Conservation (phyloP, 306 rosid genomes). For the Senna tora region DNA sequence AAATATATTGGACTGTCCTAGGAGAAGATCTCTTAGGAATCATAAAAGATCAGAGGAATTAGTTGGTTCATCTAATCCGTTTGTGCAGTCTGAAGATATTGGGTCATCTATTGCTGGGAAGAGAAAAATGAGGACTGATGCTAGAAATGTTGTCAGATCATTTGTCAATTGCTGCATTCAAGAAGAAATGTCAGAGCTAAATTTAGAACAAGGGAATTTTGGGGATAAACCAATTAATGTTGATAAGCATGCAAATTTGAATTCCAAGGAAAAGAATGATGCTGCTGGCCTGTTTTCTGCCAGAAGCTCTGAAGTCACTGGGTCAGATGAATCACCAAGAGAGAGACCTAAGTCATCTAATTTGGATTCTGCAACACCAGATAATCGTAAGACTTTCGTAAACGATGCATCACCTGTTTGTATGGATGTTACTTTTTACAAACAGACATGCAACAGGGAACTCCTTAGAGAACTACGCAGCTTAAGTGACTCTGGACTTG, state of each 20-base stretch:
- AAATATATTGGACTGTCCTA: conserved; percentile 45
- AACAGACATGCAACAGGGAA: conserved; percentile 50
- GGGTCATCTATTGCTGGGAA: conserved; percentile 41
- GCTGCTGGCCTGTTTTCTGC: conserved; percentile 32
- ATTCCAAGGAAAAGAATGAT: conserved; percentile 32
- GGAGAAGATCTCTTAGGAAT: conserved; percentile 62
- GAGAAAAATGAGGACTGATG: conserved; percentile 38
- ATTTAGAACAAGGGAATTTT: conserved; percentile 19
- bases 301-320: conserved; percentile 35
- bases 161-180: too few species aligned
- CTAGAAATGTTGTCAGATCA: conserved; percentile 37
- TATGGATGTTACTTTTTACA: conserved; percentile 77
- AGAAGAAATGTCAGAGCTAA: too few species aligned
- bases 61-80: conserved; percentile 44
- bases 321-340: conserved; percentile 47
- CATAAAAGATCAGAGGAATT: conserved; percentile 42
- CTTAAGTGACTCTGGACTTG: conserved; percentile 52
- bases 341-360: conserved; percentile 54
- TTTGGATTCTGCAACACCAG: conserved; percentile 59
- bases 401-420: conserved; percentile 78
- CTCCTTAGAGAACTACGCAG: conserved; percentile 69
- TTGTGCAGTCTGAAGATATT: conserved; percentile 37
- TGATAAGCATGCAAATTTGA: conserved; percentile 30
- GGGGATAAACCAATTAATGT: conserved; percentile 33
- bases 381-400: conserved; percentile 53